phyloP scores from a whole-genome alignment of 2,329 filamentous ascomycete genomes.

The Albifimbria verrucaria region DNA sequence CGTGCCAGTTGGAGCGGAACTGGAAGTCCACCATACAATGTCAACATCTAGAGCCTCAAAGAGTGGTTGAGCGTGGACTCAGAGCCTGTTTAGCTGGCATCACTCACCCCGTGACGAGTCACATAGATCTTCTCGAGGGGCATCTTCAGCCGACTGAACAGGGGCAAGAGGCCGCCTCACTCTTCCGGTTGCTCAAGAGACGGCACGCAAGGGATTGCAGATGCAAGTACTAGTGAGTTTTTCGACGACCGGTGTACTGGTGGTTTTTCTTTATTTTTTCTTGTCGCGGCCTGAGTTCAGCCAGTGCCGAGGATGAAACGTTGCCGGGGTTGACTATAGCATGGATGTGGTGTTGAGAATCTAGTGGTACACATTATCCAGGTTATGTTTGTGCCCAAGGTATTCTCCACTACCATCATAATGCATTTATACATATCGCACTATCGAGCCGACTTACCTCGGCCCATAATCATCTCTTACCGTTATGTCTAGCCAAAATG shows the following conservation, averaged over 20 bases:
- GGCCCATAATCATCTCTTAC: too few relatives aligned
- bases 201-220: background rate
- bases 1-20: constrained; percentile 89
- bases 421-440: too few relatives aligned
- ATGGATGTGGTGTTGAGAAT: background rate
- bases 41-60: constrained; percentile 10
- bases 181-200: background rate
- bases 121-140: constrained; percentile 70
- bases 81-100: constrained; percentile 5
- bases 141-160: constrained; percentile 40
- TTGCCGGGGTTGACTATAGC: background rate
- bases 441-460: too few relatives aligned
- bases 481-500: too few relatives aligned
- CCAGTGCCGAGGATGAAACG: background rate
- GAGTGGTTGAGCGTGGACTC: background rate
- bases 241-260: background rate
- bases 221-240: background rate
- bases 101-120: constrained; percentile 71
- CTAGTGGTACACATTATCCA: background rate
- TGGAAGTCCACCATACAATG: constrained; percentile 33
- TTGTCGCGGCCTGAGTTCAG: background rate
- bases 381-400: background rate
- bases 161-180: background rate
- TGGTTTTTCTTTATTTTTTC: background rate
- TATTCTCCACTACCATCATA: background rate